Evolutionary conservation across 2,329 filamentous ascomycete genomes (phyloP), one percentile per base, ranked within the genome.

Genomic region (Xylariomycetidae sp.): DNA sequence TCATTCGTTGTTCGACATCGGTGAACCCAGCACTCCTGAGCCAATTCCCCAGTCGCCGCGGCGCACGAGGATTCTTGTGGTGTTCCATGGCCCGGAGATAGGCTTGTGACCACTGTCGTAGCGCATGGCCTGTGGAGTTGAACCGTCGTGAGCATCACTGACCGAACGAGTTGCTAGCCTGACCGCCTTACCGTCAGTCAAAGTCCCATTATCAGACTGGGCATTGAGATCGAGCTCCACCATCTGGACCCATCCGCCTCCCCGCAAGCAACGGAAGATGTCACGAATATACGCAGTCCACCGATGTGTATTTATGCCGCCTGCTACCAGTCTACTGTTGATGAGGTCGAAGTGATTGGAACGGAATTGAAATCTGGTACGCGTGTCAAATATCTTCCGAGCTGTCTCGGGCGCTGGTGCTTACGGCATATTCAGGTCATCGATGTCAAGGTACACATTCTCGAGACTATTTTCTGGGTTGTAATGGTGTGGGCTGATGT

Each of bases 151-250:
- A 36, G 38, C 27, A 37, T 33, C 31, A 31, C 30, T 26, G 16
- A 8, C 16, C 25, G 19, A 10, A 15, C 12, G 18, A 13, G 32
- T 17, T 17, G 9, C 7, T 22, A 30, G 16, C 16, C 11, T 12
- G 15, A 7, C 16, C 16, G 11, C 48, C 69, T 57, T 51, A 72
- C 77, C 69, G 31, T 80, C 71, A 9, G 77, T 80, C 48, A 92
- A 63, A n/a, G 77, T 79, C 5, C 88, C 88, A 49, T 86, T 94
- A 47, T 90, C 80, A 1, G 87, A 94, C 57, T 94, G 89, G 16
- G 86, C 80, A 44, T 88, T 87, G 57, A 82, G 82, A 52, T 94
- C 88, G 49, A 89, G 75, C 54, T 95, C 89, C n/a, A 86, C 76
- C 72, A 94, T 81, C 53, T 95, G 88, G 38, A 85, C 74, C 87